Percentiles rank a stretch among this genome's conserved stretches.
Conservation (phyloP, 805 yeast species). For the Deakozyma indianensis region DNA sequence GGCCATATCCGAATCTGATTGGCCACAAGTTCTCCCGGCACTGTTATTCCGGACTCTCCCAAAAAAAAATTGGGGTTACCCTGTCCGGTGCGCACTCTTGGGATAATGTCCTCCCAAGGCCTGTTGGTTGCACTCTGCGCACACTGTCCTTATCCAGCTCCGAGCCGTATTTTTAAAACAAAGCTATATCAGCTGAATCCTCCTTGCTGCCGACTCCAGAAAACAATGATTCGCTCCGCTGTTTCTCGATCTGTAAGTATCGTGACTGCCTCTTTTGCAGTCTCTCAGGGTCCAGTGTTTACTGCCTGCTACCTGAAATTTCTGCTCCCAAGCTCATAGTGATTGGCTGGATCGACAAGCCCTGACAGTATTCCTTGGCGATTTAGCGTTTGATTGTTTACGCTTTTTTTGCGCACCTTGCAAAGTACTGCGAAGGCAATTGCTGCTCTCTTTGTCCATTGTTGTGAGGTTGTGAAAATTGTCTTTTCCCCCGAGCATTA, state of each 20-base stretch:
- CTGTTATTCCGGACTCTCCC: background rate
- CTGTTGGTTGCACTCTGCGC: background rate
- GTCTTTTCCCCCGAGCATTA: too few relatives aligned
- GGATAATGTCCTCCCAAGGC: background rate
- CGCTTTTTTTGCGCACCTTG: too few relatives aligned
- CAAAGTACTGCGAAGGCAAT: too few relatives aligned
- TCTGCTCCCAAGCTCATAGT: conserved; percentile 1
- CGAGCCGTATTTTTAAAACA: background rate
- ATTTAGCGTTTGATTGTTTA: too few relatives aligned
- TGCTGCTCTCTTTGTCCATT: background rate
- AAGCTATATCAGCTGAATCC: background rate
- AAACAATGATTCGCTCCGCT: background rate
- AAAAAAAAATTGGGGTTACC: background rate
- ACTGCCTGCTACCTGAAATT: too few relatives aligned
- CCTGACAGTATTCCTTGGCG: too few relatives aligned
- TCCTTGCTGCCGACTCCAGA: background rate
- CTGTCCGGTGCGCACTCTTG: background rate
- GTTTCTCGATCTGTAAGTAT: conserved; percentile 1
- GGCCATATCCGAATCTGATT: background rate
- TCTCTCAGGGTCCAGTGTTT: background rate
- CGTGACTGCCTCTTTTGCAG: background rate
- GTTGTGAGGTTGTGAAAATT: background rate
- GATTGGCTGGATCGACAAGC: background rate
- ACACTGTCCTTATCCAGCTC: background rate
- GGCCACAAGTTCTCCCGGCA: background rate